Evolutionary conservation across 495 filamentous ascomycete species (phyloP), one percentile per base, ranked within the genome.

Genomic region (Bryoglossum gracile): DNA sequence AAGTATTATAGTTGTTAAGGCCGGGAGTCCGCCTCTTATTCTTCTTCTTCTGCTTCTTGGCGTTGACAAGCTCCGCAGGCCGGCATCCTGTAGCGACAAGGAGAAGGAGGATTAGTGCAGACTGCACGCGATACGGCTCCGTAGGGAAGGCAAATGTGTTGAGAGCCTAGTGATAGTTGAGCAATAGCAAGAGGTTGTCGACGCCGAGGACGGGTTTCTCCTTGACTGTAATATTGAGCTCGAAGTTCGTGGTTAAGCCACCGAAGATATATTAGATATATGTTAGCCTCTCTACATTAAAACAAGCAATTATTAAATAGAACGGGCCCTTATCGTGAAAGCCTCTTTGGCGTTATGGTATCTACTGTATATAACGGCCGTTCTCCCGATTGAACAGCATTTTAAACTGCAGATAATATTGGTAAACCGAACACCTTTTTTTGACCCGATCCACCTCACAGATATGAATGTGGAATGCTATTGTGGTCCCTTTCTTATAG

Each of bases 241-340:
- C 26, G 26, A 44, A 51, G 32, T 46, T 53, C 49, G 44, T 59
- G 51, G 40, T 59, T 48, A 33, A 51, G 25, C 42, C 2, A 50
- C 57, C 51, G 55, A 56, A 55, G 50, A 56, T 56, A 40, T 56
- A 63, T 57, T 58, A 48, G 9, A 43, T 9, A 19, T 19, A 34
- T 23, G 46, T 60, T 42, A 51, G 49, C 23, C 25, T 46, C 14
- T 30, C 23, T 34, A 25, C 2, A 14, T 18, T 4, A 50, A 9
- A 13, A 23, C 17, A 40, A 46, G n/a, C 22, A 39, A 38, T 19
- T 19, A 53, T 32, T 40, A 28, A 22, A 50, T 35, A 55, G 35
- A 41, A 40, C 21, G 52, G 38, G 57, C 53, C 21, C 58, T 59
- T 64, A 67, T 64, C 60, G 61, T 63, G 50, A 63, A 40, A 53